Base-by-base conservation (phyloP, 192 early-diverging fungal genomes). In the Linnemannia schmuckeri region DNA sequence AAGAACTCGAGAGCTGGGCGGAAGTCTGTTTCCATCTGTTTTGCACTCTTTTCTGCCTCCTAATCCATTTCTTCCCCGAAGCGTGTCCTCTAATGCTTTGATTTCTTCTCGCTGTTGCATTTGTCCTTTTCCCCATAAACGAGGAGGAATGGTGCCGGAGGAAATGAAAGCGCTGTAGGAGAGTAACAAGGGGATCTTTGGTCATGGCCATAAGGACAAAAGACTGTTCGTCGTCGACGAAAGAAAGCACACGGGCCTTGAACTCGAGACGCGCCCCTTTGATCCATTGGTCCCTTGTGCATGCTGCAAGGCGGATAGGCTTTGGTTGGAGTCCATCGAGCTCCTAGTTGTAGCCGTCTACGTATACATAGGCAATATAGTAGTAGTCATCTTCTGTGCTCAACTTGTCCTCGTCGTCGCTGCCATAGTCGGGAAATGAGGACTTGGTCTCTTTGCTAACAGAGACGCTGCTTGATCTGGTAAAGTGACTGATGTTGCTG, bases 141-240 rank as follows among this genome's bases (percentile, higher is more conserved):
- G 35, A 55, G 20, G 6, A 55, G 24, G 54, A 57, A 57, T 0
- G 18, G 47, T 57, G 24, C 0, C 55, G 55, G 55, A 57, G 24
- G 24, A 24, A 24, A 17, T 27, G 55, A 17, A 57, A 27, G 9
- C 55, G 55, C 55, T 57, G 24, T 8, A n/a, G 9, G 9, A 77
- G 15, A 0, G n/a, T 35, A 8, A 47, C 22, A 10, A 79, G 20
- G 1, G 77, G 70, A 54, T 79, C 70, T 46, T 55, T 70, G 38
- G 70, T 69, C 44, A 79, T 42, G 8, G 69, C 77, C 66, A 79
- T 40, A 35, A 79, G 49, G 24, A 72, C 78, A 55, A 79, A 79
- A 8, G 27, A 70, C 20, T 79, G 69, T 15, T 72, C 69, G 27
- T 38, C 70, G 1, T 42, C 37, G 17, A 5, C 27, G 35, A 72